phyloP scores from a whole-genome alignment of 2,329 filamentous ascomycete genomes.

The Mariannaea elegans region DNA sequence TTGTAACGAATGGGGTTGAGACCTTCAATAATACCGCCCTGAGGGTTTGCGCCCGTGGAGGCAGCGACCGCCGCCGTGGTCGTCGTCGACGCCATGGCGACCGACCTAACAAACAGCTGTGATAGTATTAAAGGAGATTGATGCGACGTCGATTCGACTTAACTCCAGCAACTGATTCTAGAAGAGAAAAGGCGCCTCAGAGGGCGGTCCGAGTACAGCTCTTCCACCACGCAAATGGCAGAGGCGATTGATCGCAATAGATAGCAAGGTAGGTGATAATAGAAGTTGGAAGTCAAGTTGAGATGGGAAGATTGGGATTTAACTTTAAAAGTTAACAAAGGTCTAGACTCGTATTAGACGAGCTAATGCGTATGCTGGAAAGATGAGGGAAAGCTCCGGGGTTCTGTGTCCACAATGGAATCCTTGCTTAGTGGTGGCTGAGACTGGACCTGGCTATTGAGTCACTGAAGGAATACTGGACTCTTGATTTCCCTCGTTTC shows the following conservation, averaged over 20 bases:
- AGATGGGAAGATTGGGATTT: neutral
- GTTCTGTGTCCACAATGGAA: neutral
- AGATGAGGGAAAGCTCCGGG: neutral
- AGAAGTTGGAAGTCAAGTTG: too few relatives aligned
- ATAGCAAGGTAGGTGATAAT: too few relatives aligned
- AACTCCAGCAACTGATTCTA: neutral
- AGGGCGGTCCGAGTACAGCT: too few relatives aligned
- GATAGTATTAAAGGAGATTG: too few relatives aligned
- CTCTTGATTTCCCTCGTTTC: too few relatives aligned
- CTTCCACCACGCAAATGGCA: too few relatives aligned
- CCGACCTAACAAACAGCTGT: too few relatives aligned
- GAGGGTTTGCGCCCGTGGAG: constrained; percentile 48
- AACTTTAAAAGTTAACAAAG: too few relatives aligned
- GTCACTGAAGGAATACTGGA: neutral
- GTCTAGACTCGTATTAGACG: neutral
- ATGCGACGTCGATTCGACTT: too few relatives aligned
- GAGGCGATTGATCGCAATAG: too few relatives aligned
- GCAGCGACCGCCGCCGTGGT: constrained; percentile 41
- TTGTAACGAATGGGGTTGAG: constrained; percentile 75
- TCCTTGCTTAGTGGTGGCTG: neutral
- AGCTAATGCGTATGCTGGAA: constrained; percentile 8
- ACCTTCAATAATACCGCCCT: constrained; percentile 75
- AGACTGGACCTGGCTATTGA: neutral
- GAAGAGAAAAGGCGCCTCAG: neutral
- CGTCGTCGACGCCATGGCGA: constrained; percentile 32